Evolutionary conservation across 495 filamentous ascomycete species (phyloP).

Genomic region (Gamarada debralockiae): DNA sequence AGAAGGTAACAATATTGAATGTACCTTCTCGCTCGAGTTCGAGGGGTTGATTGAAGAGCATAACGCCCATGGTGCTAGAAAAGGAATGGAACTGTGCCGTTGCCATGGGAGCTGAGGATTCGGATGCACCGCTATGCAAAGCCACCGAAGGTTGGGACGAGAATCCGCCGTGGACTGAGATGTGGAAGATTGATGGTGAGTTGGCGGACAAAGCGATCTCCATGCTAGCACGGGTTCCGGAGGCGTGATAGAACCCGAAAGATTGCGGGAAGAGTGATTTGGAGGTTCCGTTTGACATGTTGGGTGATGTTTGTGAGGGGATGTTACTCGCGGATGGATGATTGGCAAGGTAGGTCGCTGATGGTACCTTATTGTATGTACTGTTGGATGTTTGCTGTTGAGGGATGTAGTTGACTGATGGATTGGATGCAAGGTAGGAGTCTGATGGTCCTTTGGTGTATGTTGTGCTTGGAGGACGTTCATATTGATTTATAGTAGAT

Average conservation of each 20-base stretch:
- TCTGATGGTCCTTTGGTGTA: no score
- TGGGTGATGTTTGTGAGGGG: no score
- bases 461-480: no score
- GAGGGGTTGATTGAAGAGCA: not conserved
- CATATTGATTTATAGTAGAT: no score
- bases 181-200: constrained; percentile 3
- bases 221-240: not conserved
- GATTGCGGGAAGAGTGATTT: constrained; percentile 7
- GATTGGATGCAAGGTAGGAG: no score
- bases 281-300: not conserved
- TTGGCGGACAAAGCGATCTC: constrained; percentile 1
- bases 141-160: constrained; percentile 3
- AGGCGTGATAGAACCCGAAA: constrained; percentile 14
- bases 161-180: constrained; percentile 6
- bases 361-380: no score
- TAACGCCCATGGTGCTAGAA: not conserved
- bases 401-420: no score
- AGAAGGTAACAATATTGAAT: not conserved
- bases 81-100: constrained; percentile 10
- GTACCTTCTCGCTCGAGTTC: not conserved
- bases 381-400: no score
- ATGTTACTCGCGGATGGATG: no score
- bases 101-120: constrained; percentile 8
- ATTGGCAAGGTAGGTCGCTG: no score
- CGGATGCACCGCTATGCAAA: constrained; percentile 1